These are phyloP conservation scores for Dioscorea zingiberensis DNA, from an alignment of 106 monocot species.

Conservation along the genomic window DNA sequence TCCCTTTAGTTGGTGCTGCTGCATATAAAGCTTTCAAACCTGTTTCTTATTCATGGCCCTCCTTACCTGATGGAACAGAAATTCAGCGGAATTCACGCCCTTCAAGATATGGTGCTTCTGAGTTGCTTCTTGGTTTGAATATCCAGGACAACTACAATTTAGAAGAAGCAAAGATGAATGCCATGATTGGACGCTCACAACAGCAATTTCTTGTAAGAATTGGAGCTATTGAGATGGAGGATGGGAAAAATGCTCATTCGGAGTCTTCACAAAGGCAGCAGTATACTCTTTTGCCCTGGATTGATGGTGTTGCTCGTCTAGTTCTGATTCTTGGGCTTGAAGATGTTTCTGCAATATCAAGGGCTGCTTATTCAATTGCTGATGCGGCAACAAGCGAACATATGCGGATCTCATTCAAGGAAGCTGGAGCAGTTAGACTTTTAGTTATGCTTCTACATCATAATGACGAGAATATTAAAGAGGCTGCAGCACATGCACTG, in stretches of 20 bases:
- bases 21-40: slow-evolving; percentile 65
- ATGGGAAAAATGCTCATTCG: slow-evolving; percentile 14
- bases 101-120: slow-evolving; percentile 85
- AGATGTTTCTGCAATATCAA: slow-evolving; percentile 58
- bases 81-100: slow-evolving; percentile 38
- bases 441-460: slow-evolving; percentile 55
- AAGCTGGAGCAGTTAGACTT: slow-evolving; percentile 69
- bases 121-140: slow-evolving; percentile 74
- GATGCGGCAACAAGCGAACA: slow-evolving; percentile 67
- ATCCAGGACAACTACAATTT: slow-evolving; percentile 30
- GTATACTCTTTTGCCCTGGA: slow-evolving; percentile 63
- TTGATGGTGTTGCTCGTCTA: slow-evolving; percentile 79
- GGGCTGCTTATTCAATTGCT: slow-evolving; percentile 66
- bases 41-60: slow-evolving; percentile 69
- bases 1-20: slow-evolving; percentile 64
- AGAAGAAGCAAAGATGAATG: slow-evolving; percentile 66
- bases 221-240: slow-evolving; percentile 68
- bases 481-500: slow-evolving; percentile 58
- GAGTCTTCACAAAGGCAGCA: slow-evolving; percentile 22
- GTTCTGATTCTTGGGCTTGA: slow-evolving; percentile 86
- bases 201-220: slow-evolving; percentile 94
- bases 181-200: slow-evolving; percentile 78
- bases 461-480: slow-evolving; percentile 29
- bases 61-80: slow-evolving; percentile 80
- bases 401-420: slow-evolving; percentile 69